Conservation (phyloP, 2,329 filamentous ascomycete species). For the Fusarium multiceps region DNA sequence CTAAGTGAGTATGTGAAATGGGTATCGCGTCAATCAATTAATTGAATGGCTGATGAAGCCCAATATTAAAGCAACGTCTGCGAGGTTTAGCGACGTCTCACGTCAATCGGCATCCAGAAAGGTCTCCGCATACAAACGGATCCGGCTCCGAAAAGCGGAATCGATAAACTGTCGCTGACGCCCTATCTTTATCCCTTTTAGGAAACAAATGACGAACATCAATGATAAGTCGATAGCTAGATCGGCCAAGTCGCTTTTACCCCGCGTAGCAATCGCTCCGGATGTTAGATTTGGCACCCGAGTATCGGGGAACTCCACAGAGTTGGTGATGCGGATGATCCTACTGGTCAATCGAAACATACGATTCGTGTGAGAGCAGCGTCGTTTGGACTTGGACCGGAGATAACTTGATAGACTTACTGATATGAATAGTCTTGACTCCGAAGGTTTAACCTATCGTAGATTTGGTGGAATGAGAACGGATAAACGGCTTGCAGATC, state of each 20-base stretch:
- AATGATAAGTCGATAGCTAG: not conserved
- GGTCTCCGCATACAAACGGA: conserved; percentile 8
- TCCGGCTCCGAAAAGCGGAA: conserved; percentile 16
- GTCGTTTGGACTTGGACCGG: not conserved
- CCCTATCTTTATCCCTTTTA: not conserved
- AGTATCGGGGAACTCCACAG: conserved; percentile 18
- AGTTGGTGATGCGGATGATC: not conserved
- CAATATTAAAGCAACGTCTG: not conserved
- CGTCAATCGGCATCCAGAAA: conserved; percentile 25
- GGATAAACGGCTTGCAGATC: not conserved
- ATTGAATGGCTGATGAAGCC: conserved; percentile 7
- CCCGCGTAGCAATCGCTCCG: conserved; percentile 20
- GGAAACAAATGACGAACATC: not conserved
- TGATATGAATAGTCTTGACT: not conserved
- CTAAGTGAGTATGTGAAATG: not conserved
- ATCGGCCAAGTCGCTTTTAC: conserved; percentile 19
- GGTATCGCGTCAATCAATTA: too few relatives aligned
- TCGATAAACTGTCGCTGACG: not conserved
- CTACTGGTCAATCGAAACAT: not conserved
- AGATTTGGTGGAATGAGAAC: rapidly evolving
- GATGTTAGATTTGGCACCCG: conserved; percentile 23
- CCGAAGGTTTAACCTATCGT: not conserved
- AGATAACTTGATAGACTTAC: conserved; percentile 12
- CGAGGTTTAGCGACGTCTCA: not conserved
- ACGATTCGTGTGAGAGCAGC: not conserved